Conservation (phyloP, 257 asterid species). For the Mentha longifolia region DNA sequence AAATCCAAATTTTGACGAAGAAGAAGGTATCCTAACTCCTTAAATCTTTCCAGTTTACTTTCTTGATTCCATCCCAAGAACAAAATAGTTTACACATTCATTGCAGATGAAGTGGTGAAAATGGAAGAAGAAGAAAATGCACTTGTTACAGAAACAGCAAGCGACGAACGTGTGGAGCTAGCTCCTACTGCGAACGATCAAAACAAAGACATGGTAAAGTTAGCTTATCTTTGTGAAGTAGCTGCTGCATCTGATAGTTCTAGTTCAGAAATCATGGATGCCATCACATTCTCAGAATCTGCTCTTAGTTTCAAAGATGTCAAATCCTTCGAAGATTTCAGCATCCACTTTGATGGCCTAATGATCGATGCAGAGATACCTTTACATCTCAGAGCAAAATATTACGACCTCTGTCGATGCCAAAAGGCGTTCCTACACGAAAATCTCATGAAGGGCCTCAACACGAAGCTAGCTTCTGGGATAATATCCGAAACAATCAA, state of each 20-base stretch:
- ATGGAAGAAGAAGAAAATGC: constrained; percentile 26
- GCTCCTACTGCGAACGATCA: background rate
- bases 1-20: constrained; percentile 33
- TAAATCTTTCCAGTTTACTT: background rate
- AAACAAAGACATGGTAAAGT: background rate
- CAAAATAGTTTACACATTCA: background rate
- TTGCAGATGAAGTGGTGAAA: constrained; percentile 10
- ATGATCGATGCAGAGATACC: constrained; percentile 59
- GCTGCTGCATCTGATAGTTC: background rate
- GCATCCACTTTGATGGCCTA: constrained; percentile 55
- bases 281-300: constrained; percentile 41
- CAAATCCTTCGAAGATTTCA: constrained; percentile 49
- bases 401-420: constrained; percentile 59
- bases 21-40: constrained; percentile 30
- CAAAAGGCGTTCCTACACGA: constrained; percentile 63
- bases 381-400: constrained; percentile 44
- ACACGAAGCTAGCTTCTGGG: constrained; percentile 56
- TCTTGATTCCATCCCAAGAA: background rate
- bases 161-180: constrained; percentile 12
- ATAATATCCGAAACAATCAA: constrained; percentile 58
- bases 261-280: constrained; percentile 34
- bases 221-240: background rate
- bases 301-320: constrained; percentile 46
- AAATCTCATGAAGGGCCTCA: constrained; percentile 52
- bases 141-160: background rate